Evolutionary conservation across 345 rosid genomes (phyloP).

Genomic region (Pseudoturritis turrita): DNA sequence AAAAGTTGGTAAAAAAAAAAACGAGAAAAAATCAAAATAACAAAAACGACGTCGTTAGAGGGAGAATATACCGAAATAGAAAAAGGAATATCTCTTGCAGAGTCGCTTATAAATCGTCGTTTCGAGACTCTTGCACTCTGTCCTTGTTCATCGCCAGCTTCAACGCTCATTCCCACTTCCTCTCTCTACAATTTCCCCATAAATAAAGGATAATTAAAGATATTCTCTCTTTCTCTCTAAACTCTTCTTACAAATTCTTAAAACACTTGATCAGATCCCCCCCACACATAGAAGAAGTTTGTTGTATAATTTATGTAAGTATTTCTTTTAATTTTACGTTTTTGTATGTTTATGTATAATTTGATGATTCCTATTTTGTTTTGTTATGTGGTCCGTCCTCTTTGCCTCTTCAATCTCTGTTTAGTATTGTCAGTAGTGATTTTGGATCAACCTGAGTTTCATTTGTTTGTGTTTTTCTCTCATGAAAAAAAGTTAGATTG

Average conservation of each 20-base stretch:
- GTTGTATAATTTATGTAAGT: conserved; percentile 4
- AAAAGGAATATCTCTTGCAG: conserved; percentile 27
- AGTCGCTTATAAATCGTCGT: conserved; percentile 21
- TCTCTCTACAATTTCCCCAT: background rate
- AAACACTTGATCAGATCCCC: conserved; percentile 2
- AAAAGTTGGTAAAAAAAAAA: background rate
- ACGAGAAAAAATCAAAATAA: background rate
- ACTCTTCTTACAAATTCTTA: background rate
- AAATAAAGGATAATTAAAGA: background rate
- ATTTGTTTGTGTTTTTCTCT: background rate
- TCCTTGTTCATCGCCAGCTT: conserved; percentile 21
- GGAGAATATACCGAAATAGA: conserved; percentile 24
- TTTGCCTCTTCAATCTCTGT: conserved; percentile 5
- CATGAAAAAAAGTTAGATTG: background rate
- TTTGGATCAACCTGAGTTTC: background rate
- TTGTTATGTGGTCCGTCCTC: background rate
- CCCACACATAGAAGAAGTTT: background rate
- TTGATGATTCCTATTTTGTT: background rate
- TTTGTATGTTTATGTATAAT: background rate
- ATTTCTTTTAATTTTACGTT: background rate
- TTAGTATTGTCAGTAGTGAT: conserved; percentile 1
- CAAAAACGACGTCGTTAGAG: conserved; percentile 8
- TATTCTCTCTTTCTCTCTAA: background rate
- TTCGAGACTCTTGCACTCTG: conserved; percentile 6
- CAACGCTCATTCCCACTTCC: background rate